Evolutionary conservation across 2,329 filamentous ascomycete species (phyloP).

Genomic region (Calonectria montana): DNA sequence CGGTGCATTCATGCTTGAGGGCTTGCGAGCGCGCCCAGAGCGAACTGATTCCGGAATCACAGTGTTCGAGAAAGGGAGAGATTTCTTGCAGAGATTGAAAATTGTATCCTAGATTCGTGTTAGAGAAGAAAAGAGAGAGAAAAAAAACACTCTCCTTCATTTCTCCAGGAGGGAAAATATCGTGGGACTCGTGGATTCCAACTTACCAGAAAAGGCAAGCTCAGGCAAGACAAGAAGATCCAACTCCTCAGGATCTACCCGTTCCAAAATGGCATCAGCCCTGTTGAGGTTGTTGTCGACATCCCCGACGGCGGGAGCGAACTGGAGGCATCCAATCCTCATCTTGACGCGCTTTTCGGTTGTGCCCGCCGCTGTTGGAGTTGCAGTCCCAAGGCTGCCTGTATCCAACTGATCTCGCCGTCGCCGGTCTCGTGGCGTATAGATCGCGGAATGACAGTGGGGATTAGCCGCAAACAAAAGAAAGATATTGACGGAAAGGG

Average conservation of each 20-base stretch:
- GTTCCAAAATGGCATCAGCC: constrained; percentile 11
- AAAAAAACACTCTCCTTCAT: background rate
- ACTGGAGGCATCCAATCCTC: constrained; percentile 21
- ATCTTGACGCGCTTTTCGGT: background rate
- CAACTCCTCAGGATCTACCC: constrained; percentile 8
- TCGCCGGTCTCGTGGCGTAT: constrained; percentile 12
- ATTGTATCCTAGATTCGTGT: constrained; percentile 72
- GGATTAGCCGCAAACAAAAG: constrained; percentile 11
- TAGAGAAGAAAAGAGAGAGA: background rate
- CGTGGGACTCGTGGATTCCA: background rate
- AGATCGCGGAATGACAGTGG: constrained; percentile 9
- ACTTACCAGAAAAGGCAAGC: constrained; percentile 15
- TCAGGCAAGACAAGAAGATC: constrained; percentile 21
- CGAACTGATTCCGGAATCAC: constrained; percentile 73
- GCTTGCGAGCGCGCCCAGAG: constrained; percentile 78
- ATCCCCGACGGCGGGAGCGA: constrained; percentile 15
- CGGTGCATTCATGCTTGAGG: constrained; percentile 72
- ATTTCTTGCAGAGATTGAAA: constrained; percentile 78
- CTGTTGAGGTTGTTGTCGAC: constrained; percentile 23
- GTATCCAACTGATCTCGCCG: constrained; percentile 8
- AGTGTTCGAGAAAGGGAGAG: constrained; percentile 74
- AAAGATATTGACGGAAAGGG: background rate
- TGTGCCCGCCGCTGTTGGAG: background rate
- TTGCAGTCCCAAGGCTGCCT: background rate
- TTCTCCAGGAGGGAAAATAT: background rate